Evolutionary conservation across 208 protist species (phyloP), one percentile per base, ranked within the genome.

Genomic region (Acanthamoeba lenticulata): DNA sequence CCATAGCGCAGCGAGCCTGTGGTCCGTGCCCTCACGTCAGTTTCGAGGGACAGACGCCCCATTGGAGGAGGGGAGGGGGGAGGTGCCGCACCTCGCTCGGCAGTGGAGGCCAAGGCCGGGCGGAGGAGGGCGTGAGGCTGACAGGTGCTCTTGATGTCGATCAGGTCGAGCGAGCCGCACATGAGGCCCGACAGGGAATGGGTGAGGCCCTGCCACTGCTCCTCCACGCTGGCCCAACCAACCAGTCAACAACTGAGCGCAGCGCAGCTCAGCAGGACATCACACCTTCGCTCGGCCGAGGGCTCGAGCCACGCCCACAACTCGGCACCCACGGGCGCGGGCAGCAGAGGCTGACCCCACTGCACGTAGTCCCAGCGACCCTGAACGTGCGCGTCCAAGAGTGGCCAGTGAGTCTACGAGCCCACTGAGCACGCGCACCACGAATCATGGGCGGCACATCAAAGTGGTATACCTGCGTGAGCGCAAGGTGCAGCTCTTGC

Each of bases 301-400:
- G 60, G 69, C 19, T 55, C 15, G 4, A 97, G 91, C 86, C 95
- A 97, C 27, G 95, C 92, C 55, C 72, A 94, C 36, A 97, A 67
- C 79, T 97, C 96, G 13, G 95, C 96, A 42, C 96, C 96, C n/a
- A 95, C 94, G 6, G 96, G 96, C 5, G 96, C 92, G 19, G 96
- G 36, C n/a, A 94, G 44, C 47, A 97, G 27, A 27, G 96, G 96
- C 42, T 65, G 88, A 3, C 96, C 96, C 96, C 96, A 97, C 32
- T 86, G 72, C n/a, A 45, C 62, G 92, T 96, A 94, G 42, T 93
- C 91, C 96, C 96, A 97, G n/a, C 96, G 44, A 19, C 96, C 96
- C 74, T 97, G 94, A 55, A 94, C 95, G 36, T 96, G 91, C 42
- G 62, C 21, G 27, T 95, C 49, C 55, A 55, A 79, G 11, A 11